Evolutionary conservation across 2,329 filamentous ascomycete genomes (phyloP).

Genomic region (Eutypa lata): DNA sequence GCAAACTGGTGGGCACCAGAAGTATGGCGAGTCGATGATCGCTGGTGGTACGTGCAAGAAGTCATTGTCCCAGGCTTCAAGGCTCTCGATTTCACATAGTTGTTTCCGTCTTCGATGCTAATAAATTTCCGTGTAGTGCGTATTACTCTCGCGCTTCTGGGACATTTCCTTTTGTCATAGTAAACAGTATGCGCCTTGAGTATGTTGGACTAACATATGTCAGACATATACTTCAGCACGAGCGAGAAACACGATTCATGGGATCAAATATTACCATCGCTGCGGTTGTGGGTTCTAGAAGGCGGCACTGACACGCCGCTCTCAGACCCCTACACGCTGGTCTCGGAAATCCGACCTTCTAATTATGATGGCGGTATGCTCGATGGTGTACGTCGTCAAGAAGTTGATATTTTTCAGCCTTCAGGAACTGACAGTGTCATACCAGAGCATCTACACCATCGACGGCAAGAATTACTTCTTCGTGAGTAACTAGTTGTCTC

Average conservation of each 20-base stretch:
- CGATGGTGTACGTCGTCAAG: conserved; percentile 2
- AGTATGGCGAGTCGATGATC: conserved; percentile 11
- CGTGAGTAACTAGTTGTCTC: too few relatives aligned
- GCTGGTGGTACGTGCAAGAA: conserved; percentile 8
- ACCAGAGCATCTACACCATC: conserved; percentile 1
- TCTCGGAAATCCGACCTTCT: conserved; percentile 9
- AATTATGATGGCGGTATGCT: conserved; percentile 14
- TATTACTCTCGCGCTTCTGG: too few relatives aligned
- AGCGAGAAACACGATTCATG: conserved; percentile 10
- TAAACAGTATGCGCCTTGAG: too few relatives aligned
- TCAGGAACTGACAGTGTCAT: background rate
- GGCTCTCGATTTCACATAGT: background rate
- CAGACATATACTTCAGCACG: conserved; percentile 15
- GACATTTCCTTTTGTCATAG: too few relatives aligned
- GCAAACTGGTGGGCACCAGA: conserved; percentile 18
- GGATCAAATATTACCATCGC: conserved; percentile 13
- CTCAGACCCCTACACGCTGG: conserved; percentile 4
- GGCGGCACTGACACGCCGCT: conserved; percentile 10
- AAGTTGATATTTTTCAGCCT: background rate
- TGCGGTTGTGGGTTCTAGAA: conserved; percentile 9
- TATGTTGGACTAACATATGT: background rate
- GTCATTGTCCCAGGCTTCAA: background rate
- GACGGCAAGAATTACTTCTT: conserved; percentile 2
- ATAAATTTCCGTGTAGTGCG: too few relatives aligned
- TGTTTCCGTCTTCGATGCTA: background rate